Base-by-base conservation (phyloP, 108 stramenopile genomes). In the Skeletonema tropicum region DNA sequence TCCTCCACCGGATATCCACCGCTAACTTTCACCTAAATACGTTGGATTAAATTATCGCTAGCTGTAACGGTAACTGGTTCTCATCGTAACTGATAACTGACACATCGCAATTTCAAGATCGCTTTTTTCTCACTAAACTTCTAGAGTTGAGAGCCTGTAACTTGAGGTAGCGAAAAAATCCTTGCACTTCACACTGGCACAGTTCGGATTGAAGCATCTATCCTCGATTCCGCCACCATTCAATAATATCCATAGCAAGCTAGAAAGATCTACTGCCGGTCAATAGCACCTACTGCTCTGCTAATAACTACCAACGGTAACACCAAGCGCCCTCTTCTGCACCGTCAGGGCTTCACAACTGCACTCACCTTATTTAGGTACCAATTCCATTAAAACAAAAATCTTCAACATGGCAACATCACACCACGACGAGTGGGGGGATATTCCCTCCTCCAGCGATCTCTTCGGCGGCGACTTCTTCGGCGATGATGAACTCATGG, bases 391-490 rank as follows among this genome's bases (percentile, higher is more conserved):
- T 25, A 8, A 45, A 55, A 23, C 6, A 55, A 21, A 55, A 23
- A 23, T 55, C 52, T n/a, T 15, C 52, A 55, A 55, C 52, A 55
- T 55, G 52, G 23, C 52, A 0, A 55, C 52, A 55, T 23, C 52
- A 55, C 21, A 21, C 10, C 21, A 21, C 10, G 52, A 55, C 10
- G 78, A 79, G 62, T 79, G 78, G 78, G 67, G 60, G 13, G 77
- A 73, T 45, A 74, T 86, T 58, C 75, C 77, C 26, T 62, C 83
- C 60, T 78, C 89, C 19, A 68, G 79, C 31, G 92, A 93, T 60
- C 82, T 93, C n/a, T 93, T 93, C 66, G 88, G 83, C 57, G 90
- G 87, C 7, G 92, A 91, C 13, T 66, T 93, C 64, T 90, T 93
- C 64, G 87, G 89, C 7, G 92, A 93, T 64, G 92, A 93, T 68